phyloP scores from a whole-genome alignment of 768 basidiomycete genomes.

The Amanita rubescens region DNA sequence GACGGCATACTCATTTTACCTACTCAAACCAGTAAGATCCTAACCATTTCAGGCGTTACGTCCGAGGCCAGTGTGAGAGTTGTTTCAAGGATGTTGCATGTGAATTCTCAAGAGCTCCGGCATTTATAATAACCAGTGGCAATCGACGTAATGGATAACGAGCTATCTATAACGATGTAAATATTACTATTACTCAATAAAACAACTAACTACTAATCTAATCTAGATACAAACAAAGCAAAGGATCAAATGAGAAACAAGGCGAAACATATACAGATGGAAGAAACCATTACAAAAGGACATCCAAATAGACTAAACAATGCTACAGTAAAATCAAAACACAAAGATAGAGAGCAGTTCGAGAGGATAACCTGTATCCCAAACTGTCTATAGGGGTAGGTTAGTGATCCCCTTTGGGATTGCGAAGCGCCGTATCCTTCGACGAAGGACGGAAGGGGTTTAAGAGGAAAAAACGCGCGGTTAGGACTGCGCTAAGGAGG shows the following conservation, averaged over 20 bases:
- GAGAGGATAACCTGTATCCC: slow-evolving; percentile 1
- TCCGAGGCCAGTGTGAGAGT: too few relatives aligned
- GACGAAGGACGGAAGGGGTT: too few relatives aligned
- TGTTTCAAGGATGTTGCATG: too few relatives aligned
- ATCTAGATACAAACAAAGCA: background rate
- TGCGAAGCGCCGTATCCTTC: background rate
- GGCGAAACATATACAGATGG: background rate
- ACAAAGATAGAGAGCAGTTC: background rate
- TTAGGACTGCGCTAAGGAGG: background rate
- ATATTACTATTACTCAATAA: background rate
- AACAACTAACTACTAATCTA: slow-evolving; percentile 4
- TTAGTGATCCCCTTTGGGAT: background rate
- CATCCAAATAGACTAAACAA: background rate
- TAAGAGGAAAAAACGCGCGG: background rate
- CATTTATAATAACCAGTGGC: too few relatives aligned
- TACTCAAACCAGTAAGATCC: too few relatives aligned
- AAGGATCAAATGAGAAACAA: background rate
- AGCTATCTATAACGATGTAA: too few relatives aligned
- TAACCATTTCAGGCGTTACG: too few relatives aligned
- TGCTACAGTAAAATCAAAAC: background rate
- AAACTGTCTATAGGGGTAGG: background rate
- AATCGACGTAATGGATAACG: too few relatives aligned
- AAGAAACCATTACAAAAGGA: background rate
- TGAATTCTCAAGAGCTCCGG: too few relatives aligned
- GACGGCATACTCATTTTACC: too few relatives aligned